phyloP scores from a whole-genome alignment of 345 rosid species.

The Microcos paniculata region DNA sequence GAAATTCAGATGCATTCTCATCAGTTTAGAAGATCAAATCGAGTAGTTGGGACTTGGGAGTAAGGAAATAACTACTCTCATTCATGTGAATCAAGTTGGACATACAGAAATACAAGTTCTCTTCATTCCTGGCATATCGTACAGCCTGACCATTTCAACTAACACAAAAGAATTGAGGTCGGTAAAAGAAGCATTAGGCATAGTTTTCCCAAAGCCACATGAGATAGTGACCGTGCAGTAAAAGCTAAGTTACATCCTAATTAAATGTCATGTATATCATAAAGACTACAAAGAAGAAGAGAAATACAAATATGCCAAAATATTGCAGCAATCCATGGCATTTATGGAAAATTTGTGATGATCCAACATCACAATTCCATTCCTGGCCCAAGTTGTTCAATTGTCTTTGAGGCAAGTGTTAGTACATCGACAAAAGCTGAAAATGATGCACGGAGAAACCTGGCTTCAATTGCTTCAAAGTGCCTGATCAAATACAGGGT shows the following conservation, averaged over 20 bases:
- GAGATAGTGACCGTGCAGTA: not conserved
- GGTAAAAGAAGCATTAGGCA: not conserved
- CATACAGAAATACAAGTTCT: not conserved
- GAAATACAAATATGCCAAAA: not conserved
- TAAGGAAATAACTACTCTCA: not conserved
- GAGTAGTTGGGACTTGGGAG: too few species aligned
- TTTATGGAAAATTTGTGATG: not conserved
- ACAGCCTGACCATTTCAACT: not conserved
- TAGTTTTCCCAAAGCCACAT: not conserved
- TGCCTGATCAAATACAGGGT: conserved; percentile 37
- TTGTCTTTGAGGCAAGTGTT: conserved; percentile 68
- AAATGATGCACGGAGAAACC: conserved; percentile 91
- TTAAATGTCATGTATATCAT: not conserved
- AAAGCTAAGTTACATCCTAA: not conserved
- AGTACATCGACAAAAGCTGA: conserved; percentile 83
- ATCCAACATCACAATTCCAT: conserved; percentile 23
- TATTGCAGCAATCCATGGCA: not conserved
- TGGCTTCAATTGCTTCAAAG: conserved; percentile 87
- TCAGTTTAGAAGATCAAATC: not conserved
- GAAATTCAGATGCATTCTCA: not conserved
- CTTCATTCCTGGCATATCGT: not conserved
- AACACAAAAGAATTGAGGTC: not conserved
- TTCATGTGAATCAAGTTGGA: conserved; percentile 1
- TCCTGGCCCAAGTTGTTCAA: conserved; percentile 69
- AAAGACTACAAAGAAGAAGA: not conserved